phyloP scores from a whole-genome alignment of 192 early-diverging fungal species.

The Coemansia sp. region DNA sequence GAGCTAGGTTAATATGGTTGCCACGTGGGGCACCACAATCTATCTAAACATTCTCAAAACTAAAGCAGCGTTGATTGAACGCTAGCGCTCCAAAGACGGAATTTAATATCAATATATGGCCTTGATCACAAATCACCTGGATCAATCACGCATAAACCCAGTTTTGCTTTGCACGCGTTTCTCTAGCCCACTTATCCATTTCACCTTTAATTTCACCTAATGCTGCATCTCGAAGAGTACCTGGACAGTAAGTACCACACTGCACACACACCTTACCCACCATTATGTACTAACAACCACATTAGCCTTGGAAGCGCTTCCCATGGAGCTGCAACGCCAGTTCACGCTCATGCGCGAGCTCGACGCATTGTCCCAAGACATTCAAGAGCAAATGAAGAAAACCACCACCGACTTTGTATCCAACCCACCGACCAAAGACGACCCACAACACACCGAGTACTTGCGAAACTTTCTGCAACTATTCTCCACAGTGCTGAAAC shows the following conservation, averaged over 20 bases:
- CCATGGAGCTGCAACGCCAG: slow-evolving; percentile 77
- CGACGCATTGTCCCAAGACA: slow-evolving; percentile 71
- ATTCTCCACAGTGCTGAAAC: slow-evolving; percentile 76
- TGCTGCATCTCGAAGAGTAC: slow-evolving; percentile 85
- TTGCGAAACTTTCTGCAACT: slow-evolving; percentile 53
- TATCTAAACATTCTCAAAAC: too few relatives aligned
- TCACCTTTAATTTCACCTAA: slow-evolving; percentile 1
- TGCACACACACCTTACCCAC: background rate
- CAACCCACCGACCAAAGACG: slow-evolving; percentile 53
- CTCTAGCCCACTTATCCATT: too few relatives aligned
- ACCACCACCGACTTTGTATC: slow-evolving; percentile 75
- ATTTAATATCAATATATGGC: too few relatives aligned
- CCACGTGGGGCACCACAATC: too few relatives aligned
- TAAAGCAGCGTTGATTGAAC: too few relatives aligned
- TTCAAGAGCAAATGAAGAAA: slow-evolving; percentile 66
- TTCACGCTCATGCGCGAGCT: slow-evolving; percentile 95
- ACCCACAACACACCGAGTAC: slow-evolving; percentile 52
- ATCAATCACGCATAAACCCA: too few relatives aligned
- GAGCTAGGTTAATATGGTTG: too few relatives aligned
- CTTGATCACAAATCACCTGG: too few relatives aligned
- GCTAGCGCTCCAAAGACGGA: too few relatives aligned
- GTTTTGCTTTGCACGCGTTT: too few relatives aligned
- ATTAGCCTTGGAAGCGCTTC: slow-evolving; percentile 73
- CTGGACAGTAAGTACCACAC: slow-evolving; percentile 69
- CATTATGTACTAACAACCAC: background rate